Percentiles rank a stretch among this genome's conserved stretches.
Conservation (phyloP, 208 protist genomes). For the Novymonas esmeraldas region DNA sequence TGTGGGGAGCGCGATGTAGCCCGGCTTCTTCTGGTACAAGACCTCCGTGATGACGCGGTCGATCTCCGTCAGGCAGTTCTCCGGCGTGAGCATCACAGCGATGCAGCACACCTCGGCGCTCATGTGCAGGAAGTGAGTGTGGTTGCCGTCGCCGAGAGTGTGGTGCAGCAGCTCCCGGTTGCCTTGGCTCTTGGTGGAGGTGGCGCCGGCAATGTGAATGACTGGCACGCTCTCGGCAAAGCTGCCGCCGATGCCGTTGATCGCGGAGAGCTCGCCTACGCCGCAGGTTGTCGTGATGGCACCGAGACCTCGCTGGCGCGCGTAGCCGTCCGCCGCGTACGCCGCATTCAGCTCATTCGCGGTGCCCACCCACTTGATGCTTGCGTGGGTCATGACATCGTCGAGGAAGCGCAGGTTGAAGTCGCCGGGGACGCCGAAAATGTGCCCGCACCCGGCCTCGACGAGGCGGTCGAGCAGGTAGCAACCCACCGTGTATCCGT, state of each 20-base stretch:
- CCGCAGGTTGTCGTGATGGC: conserved; percentile 53
- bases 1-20: conserved; percentile 47
- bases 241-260: conserved; percentile 48
- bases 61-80: conserved; percentile 53
- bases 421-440: conserved; percentile 68
- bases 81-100: conserved; percentile 38
- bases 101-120: conserved; percentile 46
- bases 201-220: conserved; percentile 53
- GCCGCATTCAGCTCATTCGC: conserved; percentile 66
- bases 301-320: conserved; percentile 36
- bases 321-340: conserved; percentile 67
- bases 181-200: conserved; percentile 29
- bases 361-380: conserved; percentile 58
- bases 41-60: conserved; percentile 58
- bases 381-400: conserved; percentile 47
- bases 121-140: conserved; percentile 40
- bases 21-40: conserved; percentile 54
- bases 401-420: conserved; percentile 73
- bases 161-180: conserved; percentile 47
- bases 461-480: conserved; percentile 55
- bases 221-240: conserved; percentile 44
- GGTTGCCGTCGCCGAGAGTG: conserved; percentile 56
- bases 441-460: conserved; percentile 48
- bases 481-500: conserved; percentile 60
- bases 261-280: conserved; percentile 54